Evolutionary conservation across 768 basidiomycete species (phyloP).

Genomic region (Auricularia sp.): DNA sequence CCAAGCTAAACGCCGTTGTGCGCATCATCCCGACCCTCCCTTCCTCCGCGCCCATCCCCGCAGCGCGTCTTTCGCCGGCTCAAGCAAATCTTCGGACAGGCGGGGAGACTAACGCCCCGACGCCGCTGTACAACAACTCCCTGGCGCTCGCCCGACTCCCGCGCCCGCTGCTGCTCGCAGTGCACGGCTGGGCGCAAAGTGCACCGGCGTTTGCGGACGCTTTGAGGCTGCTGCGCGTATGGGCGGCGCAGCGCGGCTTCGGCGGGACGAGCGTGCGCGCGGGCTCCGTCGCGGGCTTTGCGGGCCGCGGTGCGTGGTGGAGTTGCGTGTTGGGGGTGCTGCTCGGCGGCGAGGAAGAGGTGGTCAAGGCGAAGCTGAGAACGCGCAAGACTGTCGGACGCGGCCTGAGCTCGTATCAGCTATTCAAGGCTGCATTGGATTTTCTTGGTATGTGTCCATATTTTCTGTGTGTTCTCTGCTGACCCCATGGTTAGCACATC

Average conservation of each 20-base stretch:
- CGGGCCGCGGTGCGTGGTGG: constrained; percentile 57
- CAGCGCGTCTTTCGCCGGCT: constrained; percentile 60
- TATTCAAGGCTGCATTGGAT: constrained; percentile 77
- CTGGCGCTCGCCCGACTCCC: constrained; percentile 37
- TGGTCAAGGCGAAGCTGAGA: constrained; percentile 14
- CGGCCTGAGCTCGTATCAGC: constrained; percentile 82
- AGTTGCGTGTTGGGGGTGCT: constrained; percentile 47
- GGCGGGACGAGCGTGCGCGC: constrained; percentile 7
- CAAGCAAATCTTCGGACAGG: constrained; percentile 51
- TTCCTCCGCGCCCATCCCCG: constrained; percentile 47
- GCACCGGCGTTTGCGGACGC: constrained; percentile 62
- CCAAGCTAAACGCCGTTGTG: constrained; percentile 59
- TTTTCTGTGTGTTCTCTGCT: not conserved
- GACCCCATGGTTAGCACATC: constrained; percentile 41
- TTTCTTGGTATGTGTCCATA: constrained; percentile 52
- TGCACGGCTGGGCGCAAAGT: constrained; percentile 39
- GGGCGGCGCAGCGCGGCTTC: constrained; percentile 84
- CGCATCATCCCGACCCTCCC: constrained; percentile 65
- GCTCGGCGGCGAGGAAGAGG: constrained; percentile 55
- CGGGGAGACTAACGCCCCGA: constrained; percentile 30
- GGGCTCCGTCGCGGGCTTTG: constrained; percentile 43
- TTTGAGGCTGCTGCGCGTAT: constrained; percentile 69
- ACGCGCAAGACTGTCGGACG: constrained; percentile 52
- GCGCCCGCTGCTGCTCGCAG: constrained; percentile 40
- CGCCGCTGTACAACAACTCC: constrained; percentile 72